Conservation (phyloP, 1,284 basidiomycete genomes). For the Anthracocystis panici-leucophaei region DNA sequence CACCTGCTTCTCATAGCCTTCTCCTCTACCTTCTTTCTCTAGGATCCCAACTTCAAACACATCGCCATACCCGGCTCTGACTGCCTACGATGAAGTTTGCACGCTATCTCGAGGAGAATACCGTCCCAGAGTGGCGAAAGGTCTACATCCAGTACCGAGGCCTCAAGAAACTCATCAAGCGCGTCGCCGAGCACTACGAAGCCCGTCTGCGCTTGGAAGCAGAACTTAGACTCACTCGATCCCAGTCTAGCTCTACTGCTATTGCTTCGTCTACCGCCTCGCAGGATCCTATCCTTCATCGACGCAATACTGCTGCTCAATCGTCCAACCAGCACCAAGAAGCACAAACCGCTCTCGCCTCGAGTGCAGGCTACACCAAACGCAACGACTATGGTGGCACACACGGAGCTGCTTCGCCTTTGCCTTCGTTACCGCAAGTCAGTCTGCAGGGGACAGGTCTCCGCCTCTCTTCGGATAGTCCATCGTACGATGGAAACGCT, state of each 20-base stretch:
- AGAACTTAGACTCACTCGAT: slow-evolving; percentile 14
- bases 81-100: slow-evolving; percentile 48
- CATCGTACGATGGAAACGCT: slow-evolving; percentile 8
- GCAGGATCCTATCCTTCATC: slow-evolving; percentile 19
- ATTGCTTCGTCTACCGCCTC: slow-evolving; percentile 4
- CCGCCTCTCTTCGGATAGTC: slow-evolving; percentile 17
- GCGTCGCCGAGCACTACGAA: slow-evolving; percentile 56
- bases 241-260: slow-evolving; percentile 28
- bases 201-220: slow-evolving; percentile 27
- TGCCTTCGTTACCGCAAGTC: slow-evolving; percentile 28
- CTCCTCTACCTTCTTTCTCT: not conserved
- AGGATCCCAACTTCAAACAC: not conserved
- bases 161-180: slow-evolving; percentile 70
- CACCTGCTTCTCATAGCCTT: not conserved
- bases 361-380: slow-evolving; percentile 26
- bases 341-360: slow-evolving; percentile 13
- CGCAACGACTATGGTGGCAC: slow-evolving; percentile 42
- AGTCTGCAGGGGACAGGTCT: slow-evolving; percentile 49
- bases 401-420: slow-evolving; percentile 7
- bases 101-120: slow-evolving; percentile 65
- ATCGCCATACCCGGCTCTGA: not conserved
- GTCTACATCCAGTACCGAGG: slow-evolving; percentile 69
- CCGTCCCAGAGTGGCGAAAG: slow-evolving; percentile 66
- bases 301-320: slow-evolving; percentile 4
- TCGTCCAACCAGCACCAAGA: slow-evolving; percentile 3